These are phyloP conservation scores for Cornus kousa DNA, from an alignment of 148 eudicot species.

Conservation along the genomic window DNA sequence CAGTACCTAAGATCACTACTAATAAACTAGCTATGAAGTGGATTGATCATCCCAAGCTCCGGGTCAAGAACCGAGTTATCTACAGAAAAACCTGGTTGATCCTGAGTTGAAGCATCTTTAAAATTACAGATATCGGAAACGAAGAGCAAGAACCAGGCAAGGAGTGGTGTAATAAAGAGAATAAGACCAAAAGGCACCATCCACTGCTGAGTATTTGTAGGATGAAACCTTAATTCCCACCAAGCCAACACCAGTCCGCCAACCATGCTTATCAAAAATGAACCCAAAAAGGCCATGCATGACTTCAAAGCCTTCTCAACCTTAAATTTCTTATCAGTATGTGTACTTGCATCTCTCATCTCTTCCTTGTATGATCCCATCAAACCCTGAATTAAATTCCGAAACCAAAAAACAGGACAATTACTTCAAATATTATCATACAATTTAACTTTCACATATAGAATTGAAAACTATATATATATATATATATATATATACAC, in stretches of 20 bases:
- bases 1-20: no score
- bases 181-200: conserved; percentile 69
- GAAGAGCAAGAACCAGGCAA: conserved; percentile 34
- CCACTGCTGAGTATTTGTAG: conserved; percentile 50
- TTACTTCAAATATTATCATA: neutral
- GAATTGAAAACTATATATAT: neutral
- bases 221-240: conserved; percentile 49
- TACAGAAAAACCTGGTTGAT: neutral
- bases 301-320: conserved; percentile 4
- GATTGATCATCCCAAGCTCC: neutral
- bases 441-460: no score
- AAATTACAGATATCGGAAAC: conserved; percentile 34
- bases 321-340: no score
- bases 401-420: neutral
- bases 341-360: neutral
- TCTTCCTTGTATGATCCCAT: neutral
- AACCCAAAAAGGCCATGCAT: conserved; percentile 24
- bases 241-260: conserved; percentile 54
- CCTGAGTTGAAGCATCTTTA: neutral
- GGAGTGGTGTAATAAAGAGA: conserved; percentile 44
- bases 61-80: neutral
- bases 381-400: neutral
- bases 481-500: no score
- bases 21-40: no score
- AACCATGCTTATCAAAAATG: conserved; percentile 35